Percentiles rank a stretch among this genome's conserved stretches.
phyloP scores from a whole-genome alignment of 805 yeast genomes.

The Suhomyces tanzawaensis region DNA sequence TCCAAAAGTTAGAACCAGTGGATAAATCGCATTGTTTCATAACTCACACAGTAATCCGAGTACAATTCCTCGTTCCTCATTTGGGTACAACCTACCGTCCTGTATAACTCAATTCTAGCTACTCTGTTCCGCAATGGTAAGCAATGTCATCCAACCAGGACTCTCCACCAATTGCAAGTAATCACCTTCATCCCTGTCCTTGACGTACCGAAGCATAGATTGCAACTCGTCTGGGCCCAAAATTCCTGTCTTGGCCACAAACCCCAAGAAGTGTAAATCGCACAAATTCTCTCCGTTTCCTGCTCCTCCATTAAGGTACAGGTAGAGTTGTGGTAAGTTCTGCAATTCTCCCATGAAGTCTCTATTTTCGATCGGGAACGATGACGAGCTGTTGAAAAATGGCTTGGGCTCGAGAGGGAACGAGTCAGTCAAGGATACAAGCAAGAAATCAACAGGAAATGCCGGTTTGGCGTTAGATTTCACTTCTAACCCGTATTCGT shows the following conservation, averaged over 20 bases:
- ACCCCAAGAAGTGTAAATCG: slow-evolving; percentile 78
- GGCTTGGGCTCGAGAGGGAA: slow-evolving; percentile 69
- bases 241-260: slow-evolving; percentile 55
- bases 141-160: slow-evolving; percentile 82
- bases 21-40: no score
- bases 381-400: slow-evolving; percentile 40
- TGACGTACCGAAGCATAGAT: slow-evolving; percentile 49
- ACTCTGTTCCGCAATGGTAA: slow-evolving; percentile 48
- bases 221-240: slow-evolving; percentile 54
- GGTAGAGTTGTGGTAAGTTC: slow-evolving; percentile 54
- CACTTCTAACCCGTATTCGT: slow-evolving; percentile 88
- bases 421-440: slow-evolving; percentile 89
- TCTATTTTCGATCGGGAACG: slow-evolving; percentile 78
- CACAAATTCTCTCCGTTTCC: slow-evolving; percentile 37
- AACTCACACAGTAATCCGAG: no score
- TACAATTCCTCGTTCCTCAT: no score
- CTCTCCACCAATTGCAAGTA: slow-evolving; percentile 53
- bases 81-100: no score
- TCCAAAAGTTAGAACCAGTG: no score
- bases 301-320: slow-evolving; percentile 42
- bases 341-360: slow-evolving; percentile 73
- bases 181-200: slow-evolving; percentile 39
- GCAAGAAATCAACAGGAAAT: slow-evolving; percentile 39
- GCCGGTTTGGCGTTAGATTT: slow-evolving; percentile 54
- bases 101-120: no score